Percentiles rank a stretch among this genome's conserved stretches.
Conservation (phyloP, 257 asterid species). For the Plectranthus barbatus region DNA sequence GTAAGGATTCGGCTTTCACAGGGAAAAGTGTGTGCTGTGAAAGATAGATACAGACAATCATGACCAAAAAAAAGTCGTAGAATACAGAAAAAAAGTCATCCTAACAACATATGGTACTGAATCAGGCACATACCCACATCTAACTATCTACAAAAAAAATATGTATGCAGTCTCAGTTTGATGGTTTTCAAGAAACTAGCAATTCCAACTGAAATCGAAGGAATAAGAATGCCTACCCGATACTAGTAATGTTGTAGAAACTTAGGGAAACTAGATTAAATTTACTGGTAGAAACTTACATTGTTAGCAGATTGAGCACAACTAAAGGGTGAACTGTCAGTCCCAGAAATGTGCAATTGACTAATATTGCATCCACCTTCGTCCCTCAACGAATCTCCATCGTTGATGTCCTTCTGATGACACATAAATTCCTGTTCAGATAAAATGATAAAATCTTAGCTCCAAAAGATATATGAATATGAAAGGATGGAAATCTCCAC, state of each 20-base stretch:
- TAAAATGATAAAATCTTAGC: constrained; percentile 7
- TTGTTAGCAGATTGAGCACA: constrained; percentile 34
- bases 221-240: not conserved
- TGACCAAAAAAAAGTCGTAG: constrained; percentile 9
- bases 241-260: not conserved
- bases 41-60: not conserved
- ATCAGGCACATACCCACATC: constrained; percentile 1
- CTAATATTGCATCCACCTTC: constrained; percentile 39
- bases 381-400: constrained; percentile 20
- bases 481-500: not conserved
- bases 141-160: not conserved
- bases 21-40: not conserved
- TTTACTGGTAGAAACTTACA: constrained; percentile 32
- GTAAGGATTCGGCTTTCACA: constrained; percentile 2
- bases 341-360: constrained; percentile 45
- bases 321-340: constrained; percentile 41
- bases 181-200: not conserved
- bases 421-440: constrained; percentile 33
- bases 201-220: not conserved
- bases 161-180: not conserved
- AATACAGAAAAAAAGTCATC: not conserved
- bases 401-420: constrained; percentile 10
- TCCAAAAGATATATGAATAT: not conserved
- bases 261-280: not conserved
- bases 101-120: constrained; percentile 2